Evolutionary conservation across 768 basidiomycete species (phyloP), one percentile per base, ranked within the genome.

Genomic region (Leccinum variicolor): DNA sequence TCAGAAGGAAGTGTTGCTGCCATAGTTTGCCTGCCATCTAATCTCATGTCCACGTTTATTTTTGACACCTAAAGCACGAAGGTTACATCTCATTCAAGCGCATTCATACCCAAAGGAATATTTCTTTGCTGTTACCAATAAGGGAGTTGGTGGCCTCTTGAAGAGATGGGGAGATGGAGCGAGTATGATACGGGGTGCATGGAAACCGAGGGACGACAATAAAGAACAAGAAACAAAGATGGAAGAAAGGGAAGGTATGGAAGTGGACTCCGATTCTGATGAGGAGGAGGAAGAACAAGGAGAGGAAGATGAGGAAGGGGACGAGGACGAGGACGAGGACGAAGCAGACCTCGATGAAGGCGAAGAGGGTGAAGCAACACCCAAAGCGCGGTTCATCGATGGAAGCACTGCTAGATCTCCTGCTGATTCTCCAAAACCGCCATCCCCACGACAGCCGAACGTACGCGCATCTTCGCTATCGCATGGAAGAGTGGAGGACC

Each of bases 101-200:
- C 94, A 96, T 64, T 83, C 80, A 52, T 96, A 88, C 67, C 92
- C 93, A 5, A 91, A 91, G 67, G 84, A 94, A 66, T 96, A 88
- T 71, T 95, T 92, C 73, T 96, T 95, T 69, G 84, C 89, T 19
- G 87, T 96, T 19, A 94, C 91, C 15, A 94, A 94, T 73, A 93
- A 90, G 68, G 94, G 94, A 21, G 84, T 94, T 13, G 92, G 91
- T 13, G 90, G 87, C 4, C 74, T 94, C 17, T 70, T 93, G 55
- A 82, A 84, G 69, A 82, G 77, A 65, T 93, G 90, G 89, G 92
- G 92, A 10, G 89, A 90, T 57, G 92, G 91, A 6, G 92, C 83
- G 5, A 92, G 89, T 63, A 77, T 94, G 75, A 77, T 93, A 53
- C 79, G 92, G 39, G 82, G 82, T 11, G 76, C 81, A 55, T 94